Evolutionary conservation across 225 moss, liverwort and hornwort genomes (phyloP), one percentile per base, ranked within the genome.

Genomic region (Antitrichia curtipendula): DNA sequence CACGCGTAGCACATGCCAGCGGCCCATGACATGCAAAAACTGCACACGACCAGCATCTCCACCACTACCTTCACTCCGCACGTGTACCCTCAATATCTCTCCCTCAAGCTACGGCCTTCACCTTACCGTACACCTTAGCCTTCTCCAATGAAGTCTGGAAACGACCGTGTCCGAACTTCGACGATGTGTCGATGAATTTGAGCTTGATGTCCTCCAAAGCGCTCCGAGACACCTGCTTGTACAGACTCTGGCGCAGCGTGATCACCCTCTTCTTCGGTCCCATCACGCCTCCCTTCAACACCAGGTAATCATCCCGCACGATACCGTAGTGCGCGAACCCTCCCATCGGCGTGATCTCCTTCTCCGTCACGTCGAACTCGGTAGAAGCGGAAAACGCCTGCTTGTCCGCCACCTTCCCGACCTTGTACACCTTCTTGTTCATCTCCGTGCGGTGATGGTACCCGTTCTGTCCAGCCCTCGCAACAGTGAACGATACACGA

Each of bases 221-320:
- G 85, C 95, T 97, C 82, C 96, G 92, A 80, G 53, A 90, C 73
- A 90, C 88, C 88, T 91, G 91, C 91, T 88, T 91, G 22, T 88
- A 83, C 86, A 90, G 83, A 58, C 85, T 85, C 79, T 88, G 91
- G 10, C 91, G 88, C 5, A 88, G 91, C 13, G 88, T 88, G 95
- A 96, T 96, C 56, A 97, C 91, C 90, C 96, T 94, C 93, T 97
- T 96, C 83, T 97, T 97, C 90, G 96, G 94, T 10, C 97, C 97
- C 80, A 97, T 93, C 24, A 95, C 95, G 20, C 96, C 93, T 19
- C 97, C 97, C 94, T 97, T 97, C 79, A 97, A 82, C 88, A 97
- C 78, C 58, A 97, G 68, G 59, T 97, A 97, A 57, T 97, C 95
- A 22, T 97, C 94, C 38, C 95, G 94, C 25, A 97, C 96, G 53